Percentiles rank a stretch among this genome's conserved stretches.
Conservation (phyloP, 129 eudicot genomes). For the Artemisia argyi region DNA sequence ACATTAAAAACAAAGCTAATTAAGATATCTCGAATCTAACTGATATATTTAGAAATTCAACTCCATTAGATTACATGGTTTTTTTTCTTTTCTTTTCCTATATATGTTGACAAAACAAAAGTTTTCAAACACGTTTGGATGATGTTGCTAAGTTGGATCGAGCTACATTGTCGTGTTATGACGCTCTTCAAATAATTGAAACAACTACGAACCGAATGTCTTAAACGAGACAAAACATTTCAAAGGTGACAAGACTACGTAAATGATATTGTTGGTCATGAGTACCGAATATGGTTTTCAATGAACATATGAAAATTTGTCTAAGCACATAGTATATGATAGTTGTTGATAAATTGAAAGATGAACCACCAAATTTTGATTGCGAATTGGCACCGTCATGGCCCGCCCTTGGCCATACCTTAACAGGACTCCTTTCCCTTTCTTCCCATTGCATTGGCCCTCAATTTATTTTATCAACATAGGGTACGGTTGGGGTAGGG, state of each 20-base stretch:
- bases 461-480: not conserved
- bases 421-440: constrained; percentile 1
- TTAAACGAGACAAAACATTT: constrained; percentile 26
- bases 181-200: constrained; percentile 8
- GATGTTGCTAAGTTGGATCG: not conserved
- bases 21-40: too few relatives aligned
- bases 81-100: too few relatives aligned
- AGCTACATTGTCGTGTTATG: constrained; percentile 5
- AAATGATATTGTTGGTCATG: constrained; percentile 3
- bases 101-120: not conserved
- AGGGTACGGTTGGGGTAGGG: too few relatives aligned
- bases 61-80: not conserved
- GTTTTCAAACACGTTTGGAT: not conserved
- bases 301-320: too few relatives aligned
- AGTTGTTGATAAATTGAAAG: too few relatives aligned
- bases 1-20: too few relatives aligned
- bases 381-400: constrained; percentile 10
- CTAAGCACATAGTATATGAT: not conserved
- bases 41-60: too few relatives aligned
- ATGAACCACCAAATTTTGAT: not conserved
- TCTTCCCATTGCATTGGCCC: not conserved
- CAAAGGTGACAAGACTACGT: constrained; percentile 4
- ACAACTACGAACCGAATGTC: not conserved
- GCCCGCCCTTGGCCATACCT: constrained; percentile 14
- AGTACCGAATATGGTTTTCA: not conserved